These are phyloP conservation scores for Penicillium olsonii DNA, from an alignment of 2,329 filamentous ascomycete species.

Conservation along the genomic window DNA sequence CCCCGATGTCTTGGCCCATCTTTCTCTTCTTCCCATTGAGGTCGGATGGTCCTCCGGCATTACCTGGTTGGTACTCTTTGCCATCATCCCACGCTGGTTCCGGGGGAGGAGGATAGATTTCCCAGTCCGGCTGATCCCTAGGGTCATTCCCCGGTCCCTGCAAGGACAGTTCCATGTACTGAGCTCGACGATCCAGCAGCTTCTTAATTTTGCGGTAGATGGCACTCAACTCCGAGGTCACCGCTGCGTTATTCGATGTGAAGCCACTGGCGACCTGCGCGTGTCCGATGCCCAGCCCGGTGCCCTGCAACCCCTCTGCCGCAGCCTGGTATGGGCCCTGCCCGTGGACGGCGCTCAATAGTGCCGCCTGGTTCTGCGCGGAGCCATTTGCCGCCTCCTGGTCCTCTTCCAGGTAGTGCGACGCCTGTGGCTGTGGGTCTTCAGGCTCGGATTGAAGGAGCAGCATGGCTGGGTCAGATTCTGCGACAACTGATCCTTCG, in stretches of 20 bases:
- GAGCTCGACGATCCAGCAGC: slow-evolving; percentile 82
- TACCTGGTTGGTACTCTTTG: slow-evolving; percentile 44
- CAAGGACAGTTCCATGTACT: slow-evolving; percentile 82
- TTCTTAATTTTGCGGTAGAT: slow-evolving; percentile 92
- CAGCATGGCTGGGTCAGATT: slow-evolving; percentile 11
- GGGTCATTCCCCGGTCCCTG: slow-evolving; percentile 85
- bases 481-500: slow-evolving; percentile 14
- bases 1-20: slow-evolving; percentile 84
- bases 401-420: slow-evolving; percentile 19
- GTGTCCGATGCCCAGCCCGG: slow-evolving; percentile 61
- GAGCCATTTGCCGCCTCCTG: slow-evolving; percentile 49
- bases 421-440: not conserved
- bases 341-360: slow-evolving; percentile 57
- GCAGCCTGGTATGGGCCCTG: slow-evolving; percentile 55
- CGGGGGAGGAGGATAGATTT: slow-evolving; percentile 86
- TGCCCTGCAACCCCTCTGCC: slow-evolving; percentile 59
- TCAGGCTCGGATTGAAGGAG: slow-evolving; percentile 15
- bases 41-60: slow-evolving; percentile 41
- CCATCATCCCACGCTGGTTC: slow-evolving; percentile 83
- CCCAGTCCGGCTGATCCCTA: slow-evolving; percentile 79
- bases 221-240: slow-evolving; percentile 77
- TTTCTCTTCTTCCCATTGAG: slow-evolving; percentile 68
- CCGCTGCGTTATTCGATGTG: slow-evolving; percentile 71
- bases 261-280: slow-evolving; percentile 64
- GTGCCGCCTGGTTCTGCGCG: slow-evolving; percentile 51